Evolutionary conservation across 805 yeast species (phyloP).

Genomic region (Vanderwaltozyma tropicalis): DNA sequence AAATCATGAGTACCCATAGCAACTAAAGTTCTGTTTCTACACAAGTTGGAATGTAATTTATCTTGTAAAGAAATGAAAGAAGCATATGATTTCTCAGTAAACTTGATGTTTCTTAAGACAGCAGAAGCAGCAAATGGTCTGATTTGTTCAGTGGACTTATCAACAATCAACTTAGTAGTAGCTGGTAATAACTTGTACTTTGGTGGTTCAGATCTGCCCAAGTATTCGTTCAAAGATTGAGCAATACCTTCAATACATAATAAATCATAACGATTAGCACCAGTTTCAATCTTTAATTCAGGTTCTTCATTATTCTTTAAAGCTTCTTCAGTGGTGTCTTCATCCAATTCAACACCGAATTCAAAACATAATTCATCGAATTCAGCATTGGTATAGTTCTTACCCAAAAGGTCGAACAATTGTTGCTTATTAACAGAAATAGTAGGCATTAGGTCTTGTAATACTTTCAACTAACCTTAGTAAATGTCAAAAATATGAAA

Average conservation of each 20-base stretch:
- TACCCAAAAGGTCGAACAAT: conserved; percentile 69
- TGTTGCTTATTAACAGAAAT: conserved; percentile 91
- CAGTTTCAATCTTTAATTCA: conserved; percentile 92
- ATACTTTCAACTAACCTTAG: no score
- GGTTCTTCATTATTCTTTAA: conserved; percentile 49
- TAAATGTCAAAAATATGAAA: no score
- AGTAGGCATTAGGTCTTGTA: conserved; percentile 67
- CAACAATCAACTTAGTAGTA: conserved; percentile 61
- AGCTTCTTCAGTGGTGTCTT: conserved; percentile 73
- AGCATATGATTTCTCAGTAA: conserved; percentile 78
- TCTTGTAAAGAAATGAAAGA: conserved; percentile 95
- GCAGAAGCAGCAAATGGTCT: conserved; percentile 96
- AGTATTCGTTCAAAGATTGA: conserved; percentile 82
- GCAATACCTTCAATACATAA: conserved; percentile 97
- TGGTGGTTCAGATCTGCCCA: conserved; percentile 62
- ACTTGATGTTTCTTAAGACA: conserved; percentile 71
- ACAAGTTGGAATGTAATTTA: conserved; percentile 85
- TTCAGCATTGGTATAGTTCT: conserved; percentile 68
- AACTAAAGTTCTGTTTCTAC: conserved; percentile 94
- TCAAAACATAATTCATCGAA: conserved; percentile 96
- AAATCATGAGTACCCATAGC: conserved; percentile 98
- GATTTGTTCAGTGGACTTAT: conserved; percentile 57
- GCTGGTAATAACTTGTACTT: conserved; percentile 51
- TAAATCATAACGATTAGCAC: conserved; percentile 98
- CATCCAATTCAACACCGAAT: conserved; percentile 95